A percentile compares a stretch with the other conserved stretches of the same genome.
Conservation (phyloP, 75 land plant genomes). For the Pinus albicaulis region DNA sequence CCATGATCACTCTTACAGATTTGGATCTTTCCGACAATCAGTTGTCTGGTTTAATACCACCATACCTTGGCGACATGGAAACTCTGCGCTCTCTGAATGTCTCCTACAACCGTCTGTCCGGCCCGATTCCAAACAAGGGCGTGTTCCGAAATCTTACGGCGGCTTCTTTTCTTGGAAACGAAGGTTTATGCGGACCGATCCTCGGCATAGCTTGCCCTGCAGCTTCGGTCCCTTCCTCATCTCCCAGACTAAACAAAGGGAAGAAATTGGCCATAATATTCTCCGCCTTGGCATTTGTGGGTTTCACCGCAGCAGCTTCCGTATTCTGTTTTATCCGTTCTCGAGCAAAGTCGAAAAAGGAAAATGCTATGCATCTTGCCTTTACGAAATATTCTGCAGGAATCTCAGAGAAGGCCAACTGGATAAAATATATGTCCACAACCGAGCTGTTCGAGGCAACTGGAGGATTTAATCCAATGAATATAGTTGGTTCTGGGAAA, state of each 20-base stretch:
- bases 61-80: slow-evolving; percentile 7
- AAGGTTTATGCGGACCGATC: slow-evolving; percentile 13
- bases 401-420: no score
- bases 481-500: background rate
- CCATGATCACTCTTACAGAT: slow-evolving; percentile 20
- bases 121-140: slow-evolving; percentile 20
- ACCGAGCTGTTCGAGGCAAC: background rate
- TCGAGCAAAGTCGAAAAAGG: no score
- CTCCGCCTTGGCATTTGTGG: background rate
- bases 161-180: slow-evolving; percentile 24
- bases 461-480: background rate
- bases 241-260: background rate
- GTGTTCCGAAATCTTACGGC: slow-evolving; percentile 10
- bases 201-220: slow-evolving; percentile 13
- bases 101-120: slow-evolving; percentile 19
- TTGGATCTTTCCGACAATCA: slow-evolving; percentile 27
- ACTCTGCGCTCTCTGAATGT: slow-evolving; percentile 17
- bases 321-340: background rate
- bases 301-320: background rate
- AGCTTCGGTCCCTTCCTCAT: background rate
- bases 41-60: slow-evolving; percentile 22
- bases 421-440: no score
- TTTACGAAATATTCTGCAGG: no score
- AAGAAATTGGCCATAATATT: background rate
- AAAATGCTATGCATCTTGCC: no score